Evolutionary conservation across 768 basidiomycete genomes (phyloP), one percentile per base, ranked within the genome.

Genomic region (Naematelia aurantialba): DNA sequence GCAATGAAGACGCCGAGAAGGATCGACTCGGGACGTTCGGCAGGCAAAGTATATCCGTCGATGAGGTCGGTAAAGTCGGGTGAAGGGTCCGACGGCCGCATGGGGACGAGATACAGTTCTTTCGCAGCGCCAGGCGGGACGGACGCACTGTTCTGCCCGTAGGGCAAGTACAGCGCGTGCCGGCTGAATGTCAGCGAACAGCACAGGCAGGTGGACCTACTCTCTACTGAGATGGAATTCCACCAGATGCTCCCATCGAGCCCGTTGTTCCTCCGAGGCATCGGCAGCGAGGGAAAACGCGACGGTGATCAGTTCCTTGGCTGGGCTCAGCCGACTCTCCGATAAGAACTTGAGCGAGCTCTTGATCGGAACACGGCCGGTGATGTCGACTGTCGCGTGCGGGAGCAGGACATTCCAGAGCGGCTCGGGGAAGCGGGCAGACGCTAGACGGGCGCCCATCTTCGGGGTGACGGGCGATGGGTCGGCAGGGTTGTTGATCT

Each of bases 81-180:
- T 3, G 63, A 58, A 10, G 65, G 61, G 31, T 75, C 72, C 21
- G 27, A 27, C 0, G 75, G 69, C 11, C 64, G 58, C 0, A 76
- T 57, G 22, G 75, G 75, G 25, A 76, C 69, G 19, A 75, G 42
- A 50, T 76, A 76, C 22, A 72, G 30, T 53, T 76, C 75, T 56
- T 65, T 72, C 4, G 68, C 58, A 17, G 60, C 69, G n/a, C 61
- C 63, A 3, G 62, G 53, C 2, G 75, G 75, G 10, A 60, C 52
- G 1, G 56, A n/a, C n/a, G n/a, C 47, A 1, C 11, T 13, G 1
- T 61, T 44, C 8, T 34, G 17, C 11, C 60, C 67, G 49, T 75
- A 73, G 1, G 75, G 73, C 1, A 61, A 59, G 48, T 61, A 66
- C 0, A 74, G 27, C 1, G 63, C 73, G 56, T 72, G 67, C 42